Percentiles rank a stretch among this genome's conserved stretches.
phyloP scores from a whole-genome alignment of 116 monocot species.

The Phalaenopsis hybrid region DNA sequence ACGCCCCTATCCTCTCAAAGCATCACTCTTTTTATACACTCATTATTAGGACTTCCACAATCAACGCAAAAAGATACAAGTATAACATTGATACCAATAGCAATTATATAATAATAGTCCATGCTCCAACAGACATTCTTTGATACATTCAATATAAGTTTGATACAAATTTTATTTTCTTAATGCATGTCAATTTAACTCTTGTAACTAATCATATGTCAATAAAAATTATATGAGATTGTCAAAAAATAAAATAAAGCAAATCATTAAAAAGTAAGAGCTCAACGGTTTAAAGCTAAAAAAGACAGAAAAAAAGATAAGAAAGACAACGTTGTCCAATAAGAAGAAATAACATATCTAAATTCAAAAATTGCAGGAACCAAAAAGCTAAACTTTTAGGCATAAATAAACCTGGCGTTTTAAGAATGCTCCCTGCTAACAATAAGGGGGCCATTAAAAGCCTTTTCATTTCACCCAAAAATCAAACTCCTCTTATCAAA shows the following conservation, averaged over 20 bases:
- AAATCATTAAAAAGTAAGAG: not conserved
- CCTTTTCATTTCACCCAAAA: too few relatives aligned
- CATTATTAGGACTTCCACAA: not conserved
- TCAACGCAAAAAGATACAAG: not conserved
- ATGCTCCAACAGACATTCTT: not conserved
- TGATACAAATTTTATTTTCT: not conserved
- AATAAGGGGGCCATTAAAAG: not conserved
- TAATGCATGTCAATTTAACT: not conserved
- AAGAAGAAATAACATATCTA: not conserved
- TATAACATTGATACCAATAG: not conserved
- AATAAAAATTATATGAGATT: not conserved
- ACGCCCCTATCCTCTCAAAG: too few relatives aligned
- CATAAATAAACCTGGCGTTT: not conserved
- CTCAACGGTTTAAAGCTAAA: not conserved
- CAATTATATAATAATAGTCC: not conserved
- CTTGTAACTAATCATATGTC: not conserved
- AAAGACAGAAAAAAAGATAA: not conserved
- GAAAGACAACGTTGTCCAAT: not conserved
- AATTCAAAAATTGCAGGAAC: not conserved
- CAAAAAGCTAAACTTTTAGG: not conserved
- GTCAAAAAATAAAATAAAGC: not conserved
- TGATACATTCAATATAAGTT: not conserved
- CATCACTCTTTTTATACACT: not conserved
- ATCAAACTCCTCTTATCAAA: not conserved
- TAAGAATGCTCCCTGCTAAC: too few relatives aligned